Evolutionary conservation across 208 protist species (phyloP).

Genomic region (Herpetomonas tarakana): DNA sequence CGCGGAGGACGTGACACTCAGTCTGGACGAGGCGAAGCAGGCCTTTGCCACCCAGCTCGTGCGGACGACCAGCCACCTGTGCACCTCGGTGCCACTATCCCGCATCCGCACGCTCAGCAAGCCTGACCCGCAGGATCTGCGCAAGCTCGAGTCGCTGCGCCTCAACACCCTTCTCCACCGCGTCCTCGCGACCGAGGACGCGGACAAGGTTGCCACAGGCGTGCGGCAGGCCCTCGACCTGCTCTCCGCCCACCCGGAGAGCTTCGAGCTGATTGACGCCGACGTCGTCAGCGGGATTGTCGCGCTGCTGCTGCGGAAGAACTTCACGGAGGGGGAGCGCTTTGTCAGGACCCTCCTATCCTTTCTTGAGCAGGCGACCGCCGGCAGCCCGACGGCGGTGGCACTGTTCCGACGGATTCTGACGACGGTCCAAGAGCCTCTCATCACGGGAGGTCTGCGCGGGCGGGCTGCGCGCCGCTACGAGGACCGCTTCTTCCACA

Average conservation of each 20-base stretch:
- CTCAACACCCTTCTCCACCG: conserved; percentile 70
- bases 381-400: conserved; percentile 13
- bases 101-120: conserved; percentile 37
- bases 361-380: conserved; percentile 33
- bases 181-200: conserved; percentile 45
- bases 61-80: conserved; percentile 46
- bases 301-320: conserved; percentile 45
- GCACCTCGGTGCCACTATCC: conserved; percentile 37
- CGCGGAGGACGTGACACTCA: conserved; percentile 10
- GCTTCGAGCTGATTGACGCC: conserved; percentile 73
- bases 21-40: conserved; percentile 14
- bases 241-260: conserved; percentile 60
- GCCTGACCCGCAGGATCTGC: conserved; percentile 49
- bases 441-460: conserved; percentile 41
- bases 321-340: conserved; percentile 54
- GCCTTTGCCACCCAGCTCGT: conserved; percentile 35
- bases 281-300: conserved; percentile 60
- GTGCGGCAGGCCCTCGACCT: conserved; percentile 48
- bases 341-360: conserved; percentile 65
- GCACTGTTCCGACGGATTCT: conserved; percentile 50
- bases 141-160: conserved; percentile 61
- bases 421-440: conserved; percentile 70
- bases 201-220: conserved; percentile 39
- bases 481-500: conserved; percentile 61
- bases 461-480: conserved; percentile 35